Base-by-base conservation (phyloP, 768 basidiomycete species). In the Termitomyces heimii region DNA sequence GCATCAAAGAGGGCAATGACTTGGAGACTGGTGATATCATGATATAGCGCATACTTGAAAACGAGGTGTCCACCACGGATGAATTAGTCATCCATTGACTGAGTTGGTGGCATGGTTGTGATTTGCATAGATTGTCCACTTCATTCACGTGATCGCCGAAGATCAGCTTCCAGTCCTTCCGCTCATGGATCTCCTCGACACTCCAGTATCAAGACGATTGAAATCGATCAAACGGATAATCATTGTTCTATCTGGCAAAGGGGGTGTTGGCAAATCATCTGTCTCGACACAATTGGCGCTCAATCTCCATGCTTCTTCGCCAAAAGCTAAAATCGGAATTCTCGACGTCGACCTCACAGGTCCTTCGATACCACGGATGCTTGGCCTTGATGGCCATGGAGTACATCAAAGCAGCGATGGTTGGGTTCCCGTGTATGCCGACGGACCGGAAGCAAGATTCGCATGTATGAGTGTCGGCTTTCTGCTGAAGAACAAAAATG, bases 221-320 rank as follows among this genome's bases (percentile, higher is more conserved):
- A 72, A 77, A 56, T 75, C 77, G 2, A 84, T 99, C 63, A 87
- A 88, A 63, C 82, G 94, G 65, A 84, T 99, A 68, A 84, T 99
- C 62, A 84, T 98, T 60, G 93, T 99, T 56, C 82, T 95, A 40
- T 92, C 94, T 0, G 97, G 97, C 8, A 99, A 99, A 71, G 97
- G 97, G 34, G 97, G 96, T 35, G 97, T 98, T 42, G 97, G 97
- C 55, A 99, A 99, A 74, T 98, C 95, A n/a, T 96, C 94, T 1
- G 88, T 98, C 24, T 85, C 93, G 2, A 83, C 88, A 7, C 97
- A 98, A 64, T 81, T 98, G 31, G 95, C 97, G 0, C 82, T 98
- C 50, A 91, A 86, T 60, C 84, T 99, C 8, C 83, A 90, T 73
- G 76, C 78, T 2, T 85, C 82, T 24, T 80, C 85, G 2, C 83